phyloP scores from a whole-genome alignment of 306 rosid species.

The Morella rubra region DNA sequence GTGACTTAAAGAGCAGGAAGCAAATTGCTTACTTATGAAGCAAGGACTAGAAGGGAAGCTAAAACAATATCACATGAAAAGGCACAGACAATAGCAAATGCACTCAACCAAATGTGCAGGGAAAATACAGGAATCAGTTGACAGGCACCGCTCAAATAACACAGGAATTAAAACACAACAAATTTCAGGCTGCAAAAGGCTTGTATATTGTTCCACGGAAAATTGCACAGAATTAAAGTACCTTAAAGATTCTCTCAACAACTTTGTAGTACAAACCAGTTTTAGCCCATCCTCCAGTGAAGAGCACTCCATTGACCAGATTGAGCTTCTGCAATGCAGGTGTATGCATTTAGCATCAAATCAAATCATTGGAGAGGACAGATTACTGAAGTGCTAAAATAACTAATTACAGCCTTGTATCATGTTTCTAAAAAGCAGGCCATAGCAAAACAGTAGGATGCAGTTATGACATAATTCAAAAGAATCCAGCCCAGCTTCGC shows the following conservation, averaged over 20 bases:
- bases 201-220: background rate
- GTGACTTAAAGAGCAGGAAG: background rate
- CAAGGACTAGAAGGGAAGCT: background rate
- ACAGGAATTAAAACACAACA: background rate
- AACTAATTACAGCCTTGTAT: background rate
- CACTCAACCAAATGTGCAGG: background rate
- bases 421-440: background rate
- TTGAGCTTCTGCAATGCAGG: slow-evolving; percentile 70
- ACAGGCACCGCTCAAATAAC: background rate
- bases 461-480: background rate
- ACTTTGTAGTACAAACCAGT: slow-evolving; percentile 60
- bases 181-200: background rate
- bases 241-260: slow-evolving; percentile 61
- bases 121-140: background rate
- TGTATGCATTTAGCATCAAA: background rate
- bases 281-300: slow-evolving; percentile 91
- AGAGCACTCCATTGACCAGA: slow-evolving; percentile 84
- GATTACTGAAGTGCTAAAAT: background rate
- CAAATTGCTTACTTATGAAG: background rate
- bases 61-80: background rate
- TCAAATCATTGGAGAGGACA: background rate
- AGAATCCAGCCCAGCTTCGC: background rate
- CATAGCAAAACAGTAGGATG: background rate
- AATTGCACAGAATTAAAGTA: slow-evolving; percentile 22
- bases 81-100: background rate